These are phyloP conservation scores for Lactifluus volemus DNA, from an alignment of 768 basidiomycete species.

Conservation along the genomic window DNA sequence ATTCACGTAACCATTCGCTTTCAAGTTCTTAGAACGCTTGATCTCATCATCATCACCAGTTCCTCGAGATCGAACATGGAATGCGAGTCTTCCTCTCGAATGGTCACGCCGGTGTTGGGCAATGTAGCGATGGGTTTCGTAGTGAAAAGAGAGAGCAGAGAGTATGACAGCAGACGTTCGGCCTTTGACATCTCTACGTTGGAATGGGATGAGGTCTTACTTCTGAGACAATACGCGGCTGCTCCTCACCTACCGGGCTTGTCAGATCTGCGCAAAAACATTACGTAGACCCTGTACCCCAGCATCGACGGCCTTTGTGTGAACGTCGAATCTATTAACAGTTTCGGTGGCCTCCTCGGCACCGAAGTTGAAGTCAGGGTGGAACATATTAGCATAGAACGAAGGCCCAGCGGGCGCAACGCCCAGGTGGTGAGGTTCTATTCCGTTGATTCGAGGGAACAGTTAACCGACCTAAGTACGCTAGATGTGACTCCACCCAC, in stretches of 20 bases:
- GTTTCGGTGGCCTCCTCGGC: conserved; percentile 55
- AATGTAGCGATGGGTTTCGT: conserved; percentile 49
- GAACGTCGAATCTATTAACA: conserved; percentile 53
- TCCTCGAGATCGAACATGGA: conserved; percentile 42
- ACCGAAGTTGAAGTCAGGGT: conserved; percentile 80
- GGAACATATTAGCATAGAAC: conserved; percentile 73
- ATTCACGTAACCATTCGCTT: conserved; percentile 53
- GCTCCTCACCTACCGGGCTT: conserved; percentile 55
- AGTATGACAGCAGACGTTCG: conserved; percentile 64
- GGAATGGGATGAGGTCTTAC: neutral
- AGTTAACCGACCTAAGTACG: neutral
- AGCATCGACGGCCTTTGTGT: conserved; percentile 56
- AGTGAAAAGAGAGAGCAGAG: conserved; percentile 66
- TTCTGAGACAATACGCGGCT: neutral
- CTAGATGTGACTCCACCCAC: conserved; percentile 30
- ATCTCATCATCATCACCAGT: conserved; percentile 20
- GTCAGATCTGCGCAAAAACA: conserved; percentile 52
- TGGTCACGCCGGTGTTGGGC: conserved; percentile 31
- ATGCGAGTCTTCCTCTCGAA: conserved; percentile 21
- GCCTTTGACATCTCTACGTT: conserved; percentile 69
- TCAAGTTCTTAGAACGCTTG: conserved; percentile 21
- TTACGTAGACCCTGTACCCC: conserved; percentile 60
- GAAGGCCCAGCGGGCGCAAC: conserved; percentile 60
- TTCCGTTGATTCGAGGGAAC: conserved; percentile 39
- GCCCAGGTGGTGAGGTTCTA: conserved; percentile 60